Base-by-base conservation (phyloP, 148 eudicot species). In the Rhododendron henanense region DNA sequence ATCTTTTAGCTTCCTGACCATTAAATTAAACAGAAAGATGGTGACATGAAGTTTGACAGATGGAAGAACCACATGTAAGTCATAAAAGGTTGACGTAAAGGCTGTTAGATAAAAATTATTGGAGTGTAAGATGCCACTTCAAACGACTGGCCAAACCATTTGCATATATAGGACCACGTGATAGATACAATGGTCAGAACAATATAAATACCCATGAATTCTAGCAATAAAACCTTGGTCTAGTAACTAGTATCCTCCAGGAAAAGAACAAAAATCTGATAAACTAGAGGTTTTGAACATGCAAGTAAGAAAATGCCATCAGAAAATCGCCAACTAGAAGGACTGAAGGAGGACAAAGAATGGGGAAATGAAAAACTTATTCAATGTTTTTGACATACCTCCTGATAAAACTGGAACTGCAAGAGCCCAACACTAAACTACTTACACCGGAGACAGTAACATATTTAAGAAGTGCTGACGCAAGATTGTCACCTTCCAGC, bases 341-440 rank as follows among this genome's bases (percentile, higher is more conserved):
- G 31, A 71, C 31, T 31, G 31, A 33, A 33, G 35, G 35, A 33
- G 50, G 21, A 84, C 61, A 78, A 7, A 84, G 3, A 18, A 71
- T 5, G 31, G 31, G 67, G 21, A 53, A 84, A 31, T 51, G 16
- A 44, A 86, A 15, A 53, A 75, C 48, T 25, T 53, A 69, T 55
- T 39, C 59, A 57, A 19, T 78, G 59, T 35, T 78, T 25, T 28
- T 1, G 33, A 84, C 85, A 71, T 92, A 93, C 98, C 97, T 92
- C 81, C 85, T 76, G 47, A 92, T 87, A 37, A 89, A 91, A 83
- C 88, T 90, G 33, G 92, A 63, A 55, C 21, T 55, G 61, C 61
- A 55, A n/a, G 98, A 96, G 28, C 98, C 98, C 88, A 96, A 79
- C 19, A 96, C 98, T 84, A 96, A 90, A 86, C 90, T 93, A 86